phyloP scores from a whole-genome alignment of 2,329 filamentous ascomycete species.

The Microdochium trichocladiopsis region DNA sequence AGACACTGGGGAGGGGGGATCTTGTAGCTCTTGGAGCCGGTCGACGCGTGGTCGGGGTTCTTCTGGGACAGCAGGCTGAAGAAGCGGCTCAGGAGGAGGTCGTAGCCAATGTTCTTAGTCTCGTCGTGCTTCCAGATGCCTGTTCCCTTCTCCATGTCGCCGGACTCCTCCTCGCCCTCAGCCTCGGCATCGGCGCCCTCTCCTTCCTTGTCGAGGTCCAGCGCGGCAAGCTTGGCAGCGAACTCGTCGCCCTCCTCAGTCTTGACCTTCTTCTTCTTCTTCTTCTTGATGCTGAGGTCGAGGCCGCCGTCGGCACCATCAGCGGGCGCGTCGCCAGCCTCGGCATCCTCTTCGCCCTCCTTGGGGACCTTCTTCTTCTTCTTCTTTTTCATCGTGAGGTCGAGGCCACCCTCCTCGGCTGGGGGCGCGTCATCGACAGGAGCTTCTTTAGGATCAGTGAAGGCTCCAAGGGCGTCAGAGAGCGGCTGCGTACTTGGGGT shows the following conservation, averaged over 20 bases:
- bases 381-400: slow-evolving; percentile 70
- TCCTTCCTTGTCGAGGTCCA: slow-evolving; percentile 59
- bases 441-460: slow-evolving; percentile 44
- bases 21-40: slow-evolving; percentile 93
- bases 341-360: slow-evolving; percentile 40
- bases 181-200: slow-evolving; percentile 37
- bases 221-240: slow-evolving; percentile 53
- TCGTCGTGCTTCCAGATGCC: slow-evolving; percentile 86
- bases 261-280: slow-evolving; percentile 45
- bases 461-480: slow-evolving; percentile 45
- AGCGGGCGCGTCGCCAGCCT: slow-evolving; percentile 39
- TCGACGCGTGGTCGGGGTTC: slow-evolving; percentile 91
- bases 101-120: slow-evolving; percentile 73
- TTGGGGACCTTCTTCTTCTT: slow-evolving; percentile 54
- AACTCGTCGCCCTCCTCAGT: slow-evolving; percentile 44
- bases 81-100: slow-evolving; percentile 81
- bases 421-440: slow-evolving; percentile 24
- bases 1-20: slow-evolving; percentile 97
- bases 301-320: slow-evolving; percentile 50
- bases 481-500: slow-evolving; percentile 58
- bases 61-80: slow-evolving; percentile 91
- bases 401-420: slow-evolving; percentile 52
- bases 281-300: slow-evolving; percentile 75
- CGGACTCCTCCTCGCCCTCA: slow-evolving; percentile 49
- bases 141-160: slow-evolving; percentile 80